Evolutionary conservation across 2,329 filamentous ascomycete genomes (phyloP), one percentile per base, ranked within the genome.

Genomic region (Scedosporium minutisporum): DNA sequence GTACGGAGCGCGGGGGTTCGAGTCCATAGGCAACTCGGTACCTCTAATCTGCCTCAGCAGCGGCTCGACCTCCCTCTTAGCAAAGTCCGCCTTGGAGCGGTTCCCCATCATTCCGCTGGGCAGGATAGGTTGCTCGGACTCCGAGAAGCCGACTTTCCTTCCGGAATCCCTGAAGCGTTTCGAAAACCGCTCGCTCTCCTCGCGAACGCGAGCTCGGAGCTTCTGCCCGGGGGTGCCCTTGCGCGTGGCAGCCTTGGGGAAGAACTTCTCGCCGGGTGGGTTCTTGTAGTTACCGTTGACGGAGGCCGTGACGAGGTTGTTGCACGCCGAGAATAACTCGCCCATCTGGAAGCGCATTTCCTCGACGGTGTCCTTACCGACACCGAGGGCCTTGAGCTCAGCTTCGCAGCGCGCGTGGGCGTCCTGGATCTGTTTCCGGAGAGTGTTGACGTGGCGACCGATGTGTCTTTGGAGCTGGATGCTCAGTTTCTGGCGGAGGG

Each of bases 231-330:
- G 80, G 0, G 80, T 82, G 25, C 79, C 80, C 63, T 77, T 77
- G 12, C 79, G 77, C 53, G 75, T 78, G 2, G 78, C 79, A 10
- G 79, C 78, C 7, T 78, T 73, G 6, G 79, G 74, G 68, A 82
- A 82, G 72, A 82, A 82, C 61, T 73, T 75, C 67, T 80, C 79
- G 63, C 78, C 77, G 16, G 80, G 78, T 0, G 80, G 80, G 64
- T 82, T 82, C 73, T 82, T 82, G 75, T 82, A 82, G 71, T 80
- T 81, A 59, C 80, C 80, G 61, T 82, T 79, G 27, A 82, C 78
- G 46, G 80, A 79, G 3, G 80, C 80, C 1, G 78, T 81, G 44
- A 82, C 78, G n/a, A 82, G 75, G 61, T 82, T 80, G 71, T 80
- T 81, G 38, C 78, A 82, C 0, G 76, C 73, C 0, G 79, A 80